Conservation (phyloP, 805 yeast species). For the Hanseniaspora thailandica region DNA sequence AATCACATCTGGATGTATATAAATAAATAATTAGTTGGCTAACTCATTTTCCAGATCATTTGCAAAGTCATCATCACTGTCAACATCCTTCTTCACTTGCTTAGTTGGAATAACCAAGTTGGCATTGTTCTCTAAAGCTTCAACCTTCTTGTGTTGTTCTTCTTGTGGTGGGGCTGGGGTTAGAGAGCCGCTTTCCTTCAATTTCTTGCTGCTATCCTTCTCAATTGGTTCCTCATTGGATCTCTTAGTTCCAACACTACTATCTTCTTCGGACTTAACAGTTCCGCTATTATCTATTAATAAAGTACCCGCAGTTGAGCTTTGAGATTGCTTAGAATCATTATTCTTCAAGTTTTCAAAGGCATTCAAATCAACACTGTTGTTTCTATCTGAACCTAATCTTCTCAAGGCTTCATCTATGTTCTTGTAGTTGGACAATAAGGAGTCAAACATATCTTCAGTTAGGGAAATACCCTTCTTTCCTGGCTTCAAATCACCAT, state of each 20-base stretch:
- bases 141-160: slow-evolving; percentile 26
- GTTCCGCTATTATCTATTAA: slow-evolving; percentile 7
- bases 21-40: neutral
- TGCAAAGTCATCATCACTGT: slow-evolving; percentile 29
- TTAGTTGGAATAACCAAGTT: slow-evolving; percentile 24
- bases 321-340: slow-evolving; percentile 16
- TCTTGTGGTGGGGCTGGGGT: slow-evolving; percentile 29
- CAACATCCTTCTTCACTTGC: slow-evolving; percentile 17
- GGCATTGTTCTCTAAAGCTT: slow-evolving; percentile 27
- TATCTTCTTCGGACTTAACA: slow-evolving; percentile 10
- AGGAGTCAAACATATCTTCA: slow-evolving; percentile 30
- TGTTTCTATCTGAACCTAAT: slow-evolving; percentile 29
- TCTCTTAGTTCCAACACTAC: slow-evolving; percentile 15
- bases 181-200: slow-evolving; percentile 16
- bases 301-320: slow-evolving; percentile 7
- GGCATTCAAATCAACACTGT: slow-evolving; percentile 24
- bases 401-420: slow-evolving; percentile 30
- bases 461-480: slow-evolving; percentile 44
- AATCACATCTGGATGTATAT: too few relatives aligned
- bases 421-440: slow-evolving; percentile 28
- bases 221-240: slow-evolving; percentile 13
- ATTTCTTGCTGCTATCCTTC: slow-evolving; percentile 21
- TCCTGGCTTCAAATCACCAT: slow-evolving; percentile 64
- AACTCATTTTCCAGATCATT: slow-evolving; percentile 27
- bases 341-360: slow-evolving; percentile 21